Base-by-base conservation (phyloP, 441 rosid genomes). In the Mallotus repandus region DNA sequence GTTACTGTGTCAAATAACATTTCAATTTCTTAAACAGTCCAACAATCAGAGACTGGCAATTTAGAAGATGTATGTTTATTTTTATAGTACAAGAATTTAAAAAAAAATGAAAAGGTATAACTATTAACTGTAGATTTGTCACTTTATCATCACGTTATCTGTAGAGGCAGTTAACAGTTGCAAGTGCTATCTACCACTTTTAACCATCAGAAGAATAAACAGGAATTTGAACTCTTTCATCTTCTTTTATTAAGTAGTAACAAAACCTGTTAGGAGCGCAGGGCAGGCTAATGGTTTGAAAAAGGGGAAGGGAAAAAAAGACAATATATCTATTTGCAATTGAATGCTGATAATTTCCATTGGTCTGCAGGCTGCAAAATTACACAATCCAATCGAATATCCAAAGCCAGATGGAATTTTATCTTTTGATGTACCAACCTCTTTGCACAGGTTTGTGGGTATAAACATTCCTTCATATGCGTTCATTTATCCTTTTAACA, bases 341-440 rank as follows among this genome's bases (percentile, higher is more conserved):
- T 56, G 18, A 62, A 68, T 79, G 53, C 52, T 74, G 16, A 69
- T 55, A 25, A 56, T 62, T 72, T 18, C 56, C 22, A 10, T 69
- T 16, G 62, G 57, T 79, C 58, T 86, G 78, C 92, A 96, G 99
- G 83, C 77, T 84, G 91, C 98, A 67, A 77, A 67, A 61, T 70
- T 82, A 74, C 92, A 88, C 78, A 81, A 84, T 25, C 94, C 93
- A 11, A 81, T 93, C 70, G 85, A 87, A 58, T 93, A 96, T 84
- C 89, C 96, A 35, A 90, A 91, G 78, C 97, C 99, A 61, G 98
- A 96, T 80, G 97, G 97, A 46, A 77, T 85, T 79, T 72, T 96
- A 63, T 90, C 99, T 21, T 93, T 96, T 78, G 99, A 96, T 65
- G 82, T 96, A 68, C 97, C 91, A 73, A 96, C 93, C 25, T 95